A percentile compares a stretch with the other conserved stretches of the same genome.
Conservation (phyloP, 305 asterid species). For the Withania somnifera region DNA sequence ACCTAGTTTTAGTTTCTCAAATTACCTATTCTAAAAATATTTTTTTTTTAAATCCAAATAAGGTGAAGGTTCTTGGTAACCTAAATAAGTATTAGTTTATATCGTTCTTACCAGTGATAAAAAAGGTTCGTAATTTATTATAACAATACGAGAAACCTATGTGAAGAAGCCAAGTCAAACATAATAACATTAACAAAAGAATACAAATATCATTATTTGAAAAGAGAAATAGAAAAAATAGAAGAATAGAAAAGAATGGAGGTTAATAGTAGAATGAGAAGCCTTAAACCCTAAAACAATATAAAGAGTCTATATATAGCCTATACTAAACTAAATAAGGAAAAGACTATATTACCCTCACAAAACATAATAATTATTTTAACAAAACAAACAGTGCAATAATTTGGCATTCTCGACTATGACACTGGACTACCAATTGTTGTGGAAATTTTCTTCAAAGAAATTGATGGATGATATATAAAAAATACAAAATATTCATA, state of each 20-base stretch:
- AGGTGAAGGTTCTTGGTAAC: background rate
- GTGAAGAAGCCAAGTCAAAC: background rate
- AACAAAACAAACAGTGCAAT: too few species aligned
- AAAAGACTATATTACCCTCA: too few species aligned
- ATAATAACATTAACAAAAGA: background rate
- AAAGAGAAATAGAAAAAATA: too few species aligned
- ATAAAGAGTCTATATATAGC: too few species aligned
- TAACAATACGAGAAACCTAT: background rate
- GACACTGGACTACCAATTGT: background rate
- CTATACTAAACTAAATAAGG: too few species aligned
- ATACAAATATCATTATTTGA: too few species aligned
- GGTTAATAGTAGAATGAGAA: too few species aligned
- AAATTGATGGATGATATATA: background rate
- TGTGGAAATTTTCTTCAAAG: background rate
- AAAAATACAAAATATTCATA: background rate
- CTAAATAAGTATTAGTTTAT: background rate
- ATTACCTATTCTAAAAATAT: background rate
- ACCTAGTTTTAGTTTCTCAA: background rate
- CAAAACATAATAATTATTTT: too few species aligned
- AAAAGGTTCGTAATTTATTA: background rate
- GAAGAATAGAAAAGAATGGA: too few species aligned
- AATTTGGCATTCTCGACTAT: constrained; percentile 4
- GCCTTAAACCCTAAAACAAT: too few species aligned
- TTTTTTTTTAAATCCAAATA: constrained; percentile 1
- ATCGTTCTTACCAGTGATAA: background rate